Base-by-base conservation (phyloP, 1,139 yeast species). In the Geotrichum klebahnii region DNA sequence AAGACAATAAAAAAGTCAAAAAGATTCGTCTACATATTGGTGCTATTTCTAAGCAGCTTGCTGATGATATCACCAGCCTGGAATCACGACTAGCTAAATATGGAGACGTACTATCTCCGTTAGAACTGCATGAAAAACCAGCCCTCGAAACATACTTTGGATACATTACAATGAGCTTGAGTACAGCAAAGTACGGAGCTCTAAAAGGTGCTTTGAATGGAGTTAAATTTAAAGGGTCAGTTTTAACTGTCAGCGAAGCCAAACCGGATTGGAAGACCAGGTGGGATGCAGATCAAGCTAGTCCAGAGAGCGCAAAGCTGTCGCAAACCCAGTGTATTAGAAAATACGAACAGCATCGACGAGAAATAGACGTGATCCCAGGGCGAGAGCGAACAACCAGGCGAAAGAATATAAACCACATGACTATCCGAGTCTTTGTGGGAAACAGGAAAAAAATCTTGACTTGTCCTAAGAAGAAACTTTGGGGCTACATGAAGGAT, bases 401-500 rank as follows among this genome's bases (percentile, higher is more conserved):
- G 1, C 72, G 96, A 53, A 73, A 75, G 46, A 33, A 37, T 10
- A 46, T 22, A 12, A 45, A 45, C 24, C 74, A 73, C 52, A 78
- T 82, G 59, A 83, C 95, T 0, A 72, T 86, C 55, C 73, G 97
- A 55, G 76, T 84, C 16, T 23, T 45, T 2, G 69, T 76, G 48
- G 75, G 82, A 29, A 78, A 81, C 58, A 85, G 88, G 4, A 70
- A 81, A 47, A 80, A 81, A 61, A 72, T 73, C 22, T 68, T 82
- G 53, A 79, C 79, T 60, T 72, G 82, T 55, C 76, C 74, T 60
- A 86, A 86, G 68, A 80, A 82, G 23, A 88, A 88, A 61, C 73
- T 92, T 40, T 92, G 98, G 98, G 97, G 97, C 8, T 74, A 80
- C 53, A 90, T 84, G 58, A 83, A 85, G 68, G 76, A 78, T 57